Percentiles rank a stretch among this genome's conserved stretches.
phyloP scores from a whole-genome alignment of 495 filamentous ascomycete species.

The Coniosporium apollinis region DNA sequence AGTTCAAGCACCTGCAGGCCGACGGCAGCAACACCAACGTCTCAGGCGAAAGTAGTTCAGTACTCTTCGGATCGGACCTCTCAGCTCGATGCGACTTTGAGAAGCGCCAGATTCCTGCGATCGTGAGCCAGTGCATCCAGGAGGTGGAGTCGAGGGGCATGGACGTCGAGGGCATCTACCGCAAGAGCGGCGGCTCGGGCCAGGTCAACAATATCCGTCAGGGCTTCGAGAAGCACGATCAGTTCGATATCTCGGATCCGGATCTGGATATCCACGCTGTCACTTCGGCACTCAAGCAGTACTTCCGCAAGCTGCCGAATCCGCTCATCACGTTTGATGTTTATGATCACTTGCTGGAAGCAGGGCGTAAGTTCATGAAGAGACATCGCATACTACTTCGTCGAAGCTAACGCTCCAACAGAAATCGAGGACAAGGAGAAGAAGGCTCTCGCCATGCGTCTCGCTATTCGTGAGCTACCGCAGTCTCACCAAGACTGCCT shows the following conservation, averaged over 20 bases:
- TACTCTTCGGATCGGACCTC: slow-evolving; percentile 83
- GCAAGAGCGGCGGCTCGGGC: slow-evolving; percentile 82
- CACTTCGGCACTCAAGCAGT: slow-evolving; percentile 90
- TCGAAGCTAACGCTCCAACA: too few relatives aligned
- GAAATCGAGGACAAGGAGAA: slow-evolving; percentile 37
- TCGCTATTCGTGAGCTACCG: slow-evolving; percentile 59
- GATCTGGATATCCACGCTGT: slow-evolving; percentile 93
- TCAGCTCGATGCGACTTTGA: slow-evolving; percentile 76
- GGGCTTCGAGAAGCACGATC: slow-evolving; percentile 70
- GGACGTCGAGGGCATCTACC: slow-evolving; percentile 96
- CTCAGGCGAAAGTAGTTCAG: slow-evolving; percentile 13
- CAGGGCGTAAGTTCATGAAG: slow-evolving; percentile 38
- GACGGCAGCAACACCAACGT: slow-evolving; percentile 26
- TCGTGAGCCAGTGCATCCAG: slow-evolving; percentile 88
- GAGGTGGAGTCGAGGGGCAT: slow-evolving; percentile 93
- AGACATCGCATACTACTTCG: too few relatives aligned
- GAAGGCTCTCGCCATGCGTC: slow-evolving; percentile 50
- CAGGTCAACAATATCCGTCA: slow-evolving; percentile 76
- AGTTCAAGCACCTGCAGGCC: slow-evolving; percentile 34
- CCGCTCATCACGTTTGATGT: slow-evolving; percentile 86
- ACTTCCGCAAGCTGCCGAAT: slow-evolving; percentile 84
- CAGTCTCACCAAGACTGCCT: slow-evolving; percentile 70
- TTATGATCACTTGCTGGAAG: slow-evolving; percentile 79
- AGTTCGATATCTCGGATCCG: slow-evolving; percentile 84
- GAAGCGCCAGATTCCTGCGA: slow-evolving; percentile 70